Percentiles rank a stretch among this genome's conserved stretches.
Evolutionary conservation across 108 stramenopile genomes (phyloP).

Genomic region (Cyclotella atomus): DNA sequence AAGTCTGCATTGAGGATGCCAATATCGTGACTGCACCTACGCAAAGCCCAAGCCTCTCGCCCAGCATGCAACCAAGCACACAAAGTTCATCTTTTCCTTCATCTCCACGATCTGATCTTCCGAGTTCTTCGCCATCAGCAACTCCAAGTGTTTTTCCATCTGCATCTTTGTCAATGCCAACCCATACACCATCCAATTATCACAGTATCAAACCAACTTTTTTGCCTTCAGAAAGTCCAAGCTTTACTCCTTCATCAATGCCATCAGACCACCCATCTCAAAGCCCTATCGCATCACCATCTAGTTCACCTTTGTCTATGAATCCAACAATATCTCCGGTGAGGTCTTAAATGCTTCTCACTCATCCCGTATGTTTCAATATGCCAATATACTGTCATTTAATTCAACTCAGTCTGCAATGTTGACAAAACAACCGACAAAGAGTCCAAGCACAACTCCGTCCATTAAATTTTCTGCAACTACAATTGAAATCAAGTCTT

Average conservation of each 20-base stretch:
- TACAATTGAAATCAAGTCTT: conserved; percentile 7
- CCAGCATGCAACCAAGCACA: not conserved
- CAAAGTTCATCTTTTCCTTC: not conserved
- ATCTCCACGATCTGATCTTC: not conserved
- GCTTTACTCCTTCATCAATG: not conserved
- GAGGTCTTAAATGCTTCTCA: no score
- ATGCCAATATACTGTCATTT: no score
- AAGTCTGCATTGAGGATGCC: conserved; percentile 1
- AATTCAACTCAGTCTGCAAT: no score
- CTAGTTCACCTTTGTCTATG: not conserved
- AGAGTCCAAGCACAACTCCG: not conserved
- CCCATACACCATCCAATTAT: no score
- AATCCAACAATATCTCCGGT: no score
- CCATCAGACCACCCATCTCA: not conserved
- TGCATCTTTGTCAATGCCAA: no score
- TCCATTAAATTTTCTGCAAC: not conserved
- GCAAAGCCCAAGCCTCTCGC: not conserved
- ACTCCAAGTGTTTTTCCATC: not conserved
- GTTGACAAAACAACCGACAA: not conserved
- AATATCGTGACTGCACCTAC: not conserved
- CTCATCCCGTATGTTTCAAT: no score
- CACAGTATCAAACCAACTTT: not conserved
- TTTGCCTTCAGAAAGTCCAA: not conserved
- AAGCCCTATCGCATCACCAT: not conserved
- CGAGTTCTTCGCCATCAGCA: not conserved